Evolutionary conservation across 2,329 filamentous ascomycete species (phyloP).

Genomic region (Penicillium sp.): DNA sequence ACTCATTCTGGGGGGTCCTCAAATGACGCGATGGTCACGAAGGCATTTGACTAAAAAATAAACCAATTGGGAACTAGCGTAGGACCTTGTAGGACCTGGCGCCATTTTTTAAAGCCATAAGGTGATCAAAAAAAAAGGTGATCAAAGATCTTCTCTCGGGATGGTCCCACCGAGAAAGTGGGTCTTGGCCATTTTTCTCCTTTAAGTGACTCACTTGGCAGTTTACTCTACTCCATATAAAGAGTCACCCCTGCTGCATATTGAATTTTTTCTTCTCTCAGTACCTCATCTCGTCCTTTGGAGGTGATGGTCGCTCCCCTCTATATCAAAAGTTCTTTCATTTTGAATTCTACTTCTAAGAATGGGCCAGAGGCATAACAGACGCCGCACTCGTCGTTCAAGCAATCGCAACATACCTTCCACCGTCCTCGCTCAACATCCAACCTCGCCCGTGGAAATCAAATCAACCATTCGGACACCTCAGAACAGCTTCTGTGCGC

Average conservation of each 20-base stretch:
- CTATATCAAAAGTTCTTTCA: conserved; percentile 20
- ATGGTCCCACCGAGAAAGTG: conserved; percentile 22
- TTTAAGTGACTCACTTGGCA: conserved; percentile 22
- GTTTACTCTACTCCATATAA: conserved; percentile 20
- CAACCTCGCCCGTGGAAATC: background rate
- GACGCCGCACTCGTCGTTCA: conserved; percentile 46
- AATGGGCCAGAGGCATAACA: conserved; percentile 51
- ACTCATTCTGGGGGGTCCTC: background rate
- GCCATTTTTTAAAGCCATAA: conserved; percentile 3
- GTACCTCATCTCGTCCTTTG: conserved; percentile 40
- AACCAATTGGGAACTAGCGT: conserved; percentile 4
- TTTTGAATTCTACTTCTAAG: conserved; percentile 14
- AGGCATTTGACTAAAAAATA: background rate
- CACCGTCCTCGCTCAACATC: conserved; percentile 8
- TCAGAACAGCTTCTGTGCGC: conserved; percentile 15
- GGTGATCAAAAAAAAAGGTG: conserved; percentile 15
- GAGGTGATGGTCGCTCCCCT: conserved; percentile 42
- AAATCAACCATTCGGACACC: conserved; percentile 14
- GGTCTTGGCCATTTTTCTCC: conserved; percentile 11
- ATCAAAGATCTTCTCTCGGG: conserved; percentile 18
- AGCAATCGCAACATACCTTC: conserved; percentile 29
- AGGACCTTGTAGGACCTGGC: conserved; percentile 6
- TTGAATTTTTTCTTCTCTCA: conserved; percentile 9
- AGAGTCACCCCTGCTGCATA: conserved; percentile 16
- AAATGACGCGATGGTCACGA: conserved; percentile 2